These are phyloP conservation scores for Lycium ferocissimum DNA, from an alignment of 257 asterid genomes.

Conservation along the genomic window DNA sequence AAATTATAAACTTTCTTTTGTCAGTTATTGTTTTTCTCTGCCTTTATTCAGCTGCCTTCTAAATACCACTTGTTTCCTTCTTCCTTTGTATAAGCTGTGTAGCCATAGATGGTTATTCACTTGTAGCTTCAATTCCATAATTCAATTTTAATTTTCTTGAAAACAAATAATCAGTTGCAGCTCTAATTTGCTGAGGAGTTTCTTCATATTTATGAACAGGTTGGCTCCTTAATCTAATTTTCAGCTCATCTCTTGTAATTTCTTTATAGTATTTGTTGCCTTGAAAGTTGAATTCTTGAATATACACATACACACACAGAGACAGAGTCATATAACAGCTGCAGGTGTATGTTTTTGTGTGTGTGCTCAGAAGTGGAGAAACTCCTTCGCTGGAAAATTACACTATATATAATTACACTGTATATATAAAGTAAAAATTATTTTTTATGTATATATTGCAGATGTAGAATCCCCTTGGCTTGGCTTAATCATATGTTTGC, in stretches of 20 bases:
- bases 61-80: not conserved
- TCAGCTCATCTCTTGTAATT: not conserved
- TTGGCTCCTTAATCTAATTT: not conserved
- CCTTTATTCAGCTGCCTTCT: conserved; percentile 10
- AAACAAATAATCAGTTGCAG: not conserved
- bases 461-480: not conserved
- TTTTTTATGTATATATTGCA: not conserved
- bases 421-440: not conserved
- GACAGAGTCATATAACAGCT: not conserved
- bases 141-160: not conserved
- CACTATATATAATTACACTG: not conserved
- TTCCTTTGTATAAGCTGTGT: not conserved
- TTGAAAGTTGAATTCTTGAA: conserved; percentile 23
- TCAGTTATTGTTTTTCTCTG: conserved; percentile 3
- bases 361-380: not conserved
- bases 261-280: not conserved
- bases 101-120: not conserved
- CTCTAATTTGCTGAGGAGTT: not conserved
- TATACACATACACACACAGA: not conserved
- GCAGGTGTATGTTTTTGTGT: not conserved
- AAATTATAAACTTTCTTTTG: conserved; percentile 25
- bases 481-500: not conserved
- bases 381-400: not conserved
- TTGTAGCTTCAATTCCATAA: not conserved
- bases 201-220: not conserved